Conservation (phyloP, 352 stramenopile species). For the Pythium angustatum region DNA sequence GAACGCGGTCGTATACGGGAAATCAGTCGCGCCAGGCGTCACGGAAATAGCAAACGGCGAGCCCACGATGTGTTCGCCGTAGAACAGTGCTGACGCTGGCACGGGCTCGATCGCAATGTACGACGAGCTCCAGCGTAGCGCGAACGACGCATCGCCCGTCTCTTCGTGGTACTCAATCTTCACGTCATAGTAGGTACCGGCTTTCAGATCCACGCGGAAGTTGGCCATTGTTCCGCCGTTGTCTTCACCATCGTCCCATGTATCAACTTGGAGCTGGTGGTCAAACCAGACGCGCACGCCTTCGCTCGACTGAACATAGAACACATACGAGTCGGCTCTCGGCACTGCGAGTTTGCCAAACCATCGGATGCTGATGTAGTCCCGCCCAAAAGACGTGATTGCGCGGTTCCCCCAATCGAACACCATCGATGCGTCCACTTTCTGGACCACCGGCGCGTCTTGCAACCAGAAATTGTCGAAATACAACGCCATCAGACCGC, state of each 20-base stretch:
- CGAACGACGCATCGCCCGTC: slow-evolving; percentile 85
- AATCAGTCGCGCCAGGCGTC: slow-evolving; percentile 93
- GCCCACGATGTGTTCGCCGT: slow-evolving; percentile 91
- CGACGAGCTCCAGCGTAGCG: slow-evolving; percentile 92
- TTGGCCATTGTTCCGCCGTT: slow-evolving; percentile 53
- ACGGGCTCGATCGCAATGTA: slow-evolving; percentile 87
- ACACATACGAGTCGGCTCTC: slow-evolving; percentile 87
- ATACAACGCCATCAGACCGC: slow-evolving; percentile 90
- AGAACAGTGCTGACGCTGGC: slow-evolving; percentile 77
- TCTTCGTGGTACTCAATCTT: slow-evolving; percentile 95
- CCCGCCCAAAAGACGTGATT: slow-evolving; percentile 92
- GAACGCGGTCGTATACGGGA: slow-evolving; percentile 93
- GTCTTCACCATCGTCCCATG: slow-evolving; percentile 73
- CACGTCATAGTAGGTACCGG: slow-evolving; percentile 91
- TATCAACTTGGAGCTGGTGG: slow-evolving; percentile 91
- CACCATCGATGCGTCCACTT: slow-evolving; percentile 82
- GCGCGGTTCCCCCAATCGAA: slow-evolving; percentile 90
- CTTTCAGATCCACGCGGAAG: slow-evolving; percentile 64
- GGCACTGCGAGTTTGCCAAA: slow-evolving; percentile 90
- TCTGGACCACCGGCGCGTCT: slow-evolving; percentile 83
- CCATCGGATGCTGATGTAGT: slow-evolving; percentile 96
- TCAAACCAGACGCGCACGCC: slow-evolving; percentile 93
- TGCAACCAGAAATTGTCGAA: slow-evolving; percentile 97
- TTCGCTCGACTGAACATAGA: slow-evolving; percentile 93
- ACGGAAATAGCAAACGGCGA: slow-evolving; percentile 91